Evolutionary conservation across 2,329 filamentous ascomycete genomes (phyloP).

Genomic region (Cordyceps tenuipes): DNA sequence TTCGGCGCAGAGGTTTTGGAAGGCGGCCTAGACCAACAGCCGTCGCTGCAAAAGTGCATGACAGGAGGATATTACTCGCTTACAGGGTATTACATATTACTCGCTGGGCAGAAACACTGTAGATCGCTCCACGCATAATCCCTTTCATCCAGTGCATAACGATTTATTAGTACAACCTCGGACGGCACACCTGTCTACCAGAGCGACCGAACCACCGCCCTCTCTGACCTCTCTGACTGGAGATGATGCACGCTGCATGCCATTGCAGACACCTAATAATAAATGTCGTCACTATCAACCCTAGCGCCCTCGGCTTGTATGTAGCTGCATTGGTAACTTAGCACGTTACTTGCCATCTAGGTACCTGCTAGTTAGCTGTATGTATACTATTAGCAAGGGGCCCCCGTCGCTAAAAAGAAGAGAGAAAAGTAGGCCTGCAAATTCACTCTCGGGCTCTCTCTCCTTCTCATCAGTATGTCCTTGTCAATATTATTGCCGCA

Average conservation of each 20-base stretch:
- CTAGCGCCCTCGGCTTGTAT: not conserved
- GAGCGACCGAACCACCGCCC: not conserved
- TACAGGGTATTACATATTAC: not conserved
- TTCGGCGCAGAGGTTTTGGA: not conserved
- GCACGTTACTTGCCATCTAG: too few species aligned
- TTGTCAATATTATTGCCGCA: too few species aligned
- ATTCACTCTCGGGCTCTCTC: not conserved
- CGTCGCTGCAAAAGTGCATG: not conserved
- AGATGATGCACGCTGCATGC: not conserved
- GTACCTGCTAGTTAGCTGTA: too few species aligned
- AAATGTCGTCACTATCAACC: not conserved
- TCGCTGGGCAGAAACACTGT: not conserved
- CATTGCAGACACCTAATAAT: not conserved
- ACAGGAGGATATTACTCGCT: not conserved
- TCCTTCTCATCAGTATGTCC: too few species aligned
- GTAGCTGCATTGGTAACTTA: not conserved
- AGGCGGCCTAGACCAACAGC: not conserved
- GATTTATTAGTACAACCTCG: not conserved
- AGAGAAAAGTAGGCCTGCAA: not conserved
- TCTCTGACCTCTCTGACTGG: not conserved
- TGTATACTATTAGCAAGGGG: too few species aligned
- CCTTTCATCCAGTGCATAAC: not conserved
- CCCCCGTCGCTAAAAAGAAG: too few species aligned
- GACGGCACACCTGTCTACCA: not conserved
- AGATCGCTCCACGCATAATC: not conserved